Evolutionary conservation across 108 stramenopile species (phyloP), one percentile per base, ranked within the genome.

Genomic region (Skeletonema costatum): DNA sequence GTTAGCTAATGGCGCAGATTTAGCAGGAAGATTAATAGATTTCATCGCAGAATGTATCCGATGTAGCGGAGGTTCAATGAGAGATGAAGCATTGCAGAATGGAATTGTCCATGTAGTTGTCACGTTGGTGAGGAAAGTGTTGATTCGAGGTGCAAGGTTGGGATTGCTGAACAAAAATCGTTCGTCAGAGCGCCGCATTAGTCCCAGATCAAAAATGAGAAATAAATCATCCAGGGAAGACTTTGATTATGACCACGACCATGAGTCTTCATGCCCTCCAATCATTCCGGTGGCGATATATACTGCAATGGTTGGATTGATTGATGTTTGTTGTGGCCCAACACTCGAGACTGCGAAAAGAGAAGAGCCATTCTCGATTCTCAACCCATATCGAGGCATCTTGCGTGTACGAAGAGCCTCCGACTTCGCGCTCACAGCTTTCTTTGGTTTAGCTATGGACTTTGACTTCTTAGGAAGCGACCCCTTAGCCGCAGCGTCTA

Each of bases 391-490:
- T 62, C 67, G 82, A 5, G 82, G 82, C 2, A 64, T 83, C 30
- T 50, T 85, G 30, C 36, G 84, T 66, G 56, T 85, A 3, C 89
- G 87, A 60, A 83, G 93, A 29, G 85, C 92, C 0, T 88, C 89
- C 6, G 95, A 96, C 80, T 44, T 92, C 1, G 91, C 95, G 21
- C 73, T 93, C 42, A 87, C 90, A 0, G 76, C 85, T 6, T 46
- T 96, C 19, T 93, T 94, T 86, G 92, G 90, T 9, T 76, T 96
- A 60, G 90, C 90, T 0, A 71, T 96, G 46, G 92, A 96, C 65
- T 87, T 91, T 75, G 91, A 93, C 68, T 61, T 96, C 25, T 87
- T 93, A 80, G 95, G 93, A 11, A 58, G 68, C 12, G 88, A 92
- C 77, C 48, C 80, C 8, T 29, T 46, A 9, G 91, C 90, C 1